Conservation (phyloP, 2,329 filamentous ascomycete species). For the Rhynchosporium secalis region DNA sequence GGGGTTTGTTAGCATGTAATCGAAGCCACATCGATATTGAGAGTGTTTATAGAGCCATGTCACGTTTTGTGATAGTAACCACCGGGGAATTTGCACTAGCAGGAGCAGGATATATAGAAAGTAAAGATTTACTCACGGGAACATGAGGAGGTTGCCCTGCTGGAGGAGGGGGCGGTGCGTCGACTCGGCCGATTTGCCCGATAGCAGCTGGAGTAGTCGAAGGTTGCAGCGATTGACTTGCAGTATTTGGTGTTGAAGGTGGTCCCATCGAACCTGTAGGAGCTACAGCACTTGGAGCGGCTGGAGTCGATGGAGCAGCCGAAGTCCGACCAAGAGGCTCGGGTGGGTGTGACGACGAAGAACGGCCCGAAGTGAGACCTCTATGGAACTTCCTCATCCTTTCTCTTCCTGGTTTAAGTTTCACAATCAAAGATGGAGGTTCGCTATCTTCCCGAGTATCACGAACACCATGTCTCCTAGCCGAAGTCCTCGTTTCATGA, state of each 20-base stretch:
- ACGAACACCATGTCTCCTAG: constrained; percentile 58
- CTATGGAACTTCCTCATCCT: constrained; percentile 68
- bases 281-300: constrained; percentile 43
- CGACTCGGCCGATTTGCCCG: constrained; percentile 64
- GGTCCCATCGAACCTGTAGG: constrained; percentile 58
- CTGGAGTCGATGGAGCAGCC: constrained; percentile 42
- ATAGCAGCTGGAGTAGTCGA: constrained; percentile 44
- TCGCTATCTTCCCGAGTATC: constrained; percentile 78
- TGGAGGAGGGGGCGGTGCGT: constrained; percentile 61
- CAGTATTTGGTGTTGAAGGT: constrained; percentile 43
- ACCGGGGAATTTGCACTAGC: neutral
- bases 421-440: constrained; percentile 65
- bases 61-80: neutral
- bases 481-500: constrained; percentile 71
- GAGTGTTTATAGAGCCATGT: neutral
- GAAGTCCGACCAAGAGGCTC: constrained; percentile 44
- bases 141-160: constrained; percentile 55
- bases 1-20: constrained; percentile 33
- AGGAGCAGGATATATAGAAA: neutral
- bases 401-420: constrained; percentile 69
- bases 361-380: constrained; percentile 49
- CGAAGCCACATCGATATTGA: neutral
- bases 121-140: constrained; percentile 55
- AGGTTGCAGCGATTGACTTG: constrained; percentile 36
- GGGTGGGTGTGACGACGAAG: constrained; percentile 44